These are phyloP conservation scores for Syncephalastrum monosporum DNA, from an alignment of 371 early-diverging fungal species.

Conservation along the genomic window DNA sequence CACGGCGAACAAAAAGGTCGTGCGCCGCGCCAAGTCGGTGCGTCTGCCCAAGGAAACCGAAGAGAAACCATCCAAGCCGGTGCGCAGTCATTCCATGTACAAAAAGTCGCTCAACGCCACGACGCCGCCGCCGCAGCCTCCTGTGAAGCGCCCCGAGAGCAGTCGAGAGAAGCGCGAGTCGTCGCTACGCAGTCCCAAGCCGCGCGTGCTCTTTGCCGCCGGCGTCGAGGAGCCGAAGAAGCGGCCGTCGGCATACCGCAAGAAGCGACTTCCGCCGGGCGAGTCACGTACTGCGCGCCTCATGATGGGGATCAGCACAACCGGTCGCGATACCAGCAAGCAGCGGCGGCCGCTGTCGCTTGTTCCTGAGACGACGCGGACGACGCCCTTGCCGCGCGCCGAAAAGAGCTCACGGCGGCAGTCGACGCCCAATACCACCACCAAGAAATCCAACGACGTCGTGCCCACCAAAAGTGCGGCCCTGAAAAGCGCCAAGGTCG, in stretches of 20 bases:
- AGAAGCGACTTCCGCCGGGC: constrained; percentile 32
- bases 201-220: constrained; percentile 12
- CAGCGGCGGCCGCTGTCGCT: constrained; percentile 1
- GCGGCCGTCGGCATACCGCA: constrained; percentile 25
- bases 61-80: neutral
- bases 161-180: neutral
- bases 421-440: constrained; percentile 21
- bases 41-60: constrained; percentile 1
- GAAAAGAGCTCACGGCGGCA: constrained; percentile 22
- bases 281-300: constrained; percentile 42
- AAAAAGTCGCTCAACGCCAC: no score
- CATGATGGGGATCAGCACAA: constrained; percentile 45
- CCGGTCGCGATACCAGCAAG: constrained; percentile 22
- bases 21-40: constrained; percentile 11
- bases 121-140: no score
- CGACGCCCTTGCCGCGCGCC: constrained; percentile 15
- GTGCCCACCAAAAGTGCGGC: constrained; percentile 9
- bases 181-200: neutral
- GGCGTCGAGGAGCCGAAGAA: constrained; percentile 17
- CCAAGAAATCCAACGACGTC: constrained; percentile 6
- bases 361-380: constrained; percentile 12
- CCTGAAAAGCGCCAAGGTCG: constrained; percentile 25
- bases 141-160: no score
- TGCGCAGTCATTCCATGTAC: no score
- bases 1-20: neutral